Evolutionary conservation across 768 basidiomycete species (phyloP).

Genomic region (Boletus sensibilis): DNA sequence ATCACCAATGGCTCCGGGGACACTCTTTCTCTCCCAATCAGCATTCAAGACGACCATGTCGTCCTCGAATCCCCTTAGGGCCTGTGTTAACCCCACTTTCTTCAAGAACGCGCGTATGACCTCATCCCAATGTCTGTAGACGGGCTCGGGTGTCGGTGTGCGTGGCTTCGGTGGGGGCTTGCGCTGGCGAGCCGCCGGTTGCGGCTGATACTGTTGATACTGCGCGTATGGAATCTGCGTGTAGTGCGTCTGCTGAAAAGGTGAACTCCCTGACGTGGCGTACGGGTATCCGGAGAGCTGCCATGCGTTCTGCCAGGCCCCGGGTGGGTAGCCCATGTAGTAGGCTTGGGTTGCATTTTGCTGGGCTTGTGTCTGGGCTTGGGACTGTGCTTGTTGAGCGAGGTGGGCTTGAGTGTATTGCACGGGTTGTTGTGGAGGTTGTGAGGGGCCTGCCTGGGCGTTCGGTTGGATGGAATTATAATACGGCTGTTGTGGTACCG

Average conservation of each 20-base stretch:
- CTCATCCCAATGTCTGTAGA: slow-evolving; percentile 61
- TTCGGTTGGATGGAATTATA: slow-evolving; percentile 14
- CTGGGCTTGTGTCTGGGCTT: slow-evolving; percentile 20
- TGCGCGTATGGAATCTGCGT: slow-evolving; percentile 35
- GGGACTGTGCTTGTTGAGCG: slow-evolving; percentile 20
- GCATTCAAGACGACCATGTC: slow-evolving; percentile 71
- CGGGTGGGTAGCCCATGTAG: slow-evolving; percentile 35
- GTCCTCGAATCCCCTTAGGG: slow-evolving; percentile 60
- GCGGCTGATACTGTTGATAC: slow-evolving; percentile 34
- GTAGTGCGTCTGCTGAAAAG: slow-evolving; percentile 36
- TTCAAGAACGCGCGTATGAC: slow-evolving; percentile 53
- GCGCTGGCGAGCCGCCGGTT: slow-evolving; percentile 28
- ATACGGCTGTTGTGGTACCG: slow-evolving; percentile 8
- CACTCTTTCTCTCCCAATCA: slow-evolving; percentile 58
- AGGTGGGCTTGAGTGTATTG: slow-evolving; percentile 24
- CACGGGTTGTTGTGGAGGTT: slow-evolving; percentile 14
- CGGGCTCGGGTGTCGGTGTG: slow-evolving; percentile 41
- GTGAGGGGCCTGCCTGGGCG: slow-evolving; percentile 16
- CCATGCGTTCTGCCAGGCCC: slow-evolving; percentile 35
- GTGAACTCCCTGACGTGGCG: slow-evolving; percentile 27
- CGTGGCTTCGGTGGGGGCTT: slow-evolving; percentile 29
- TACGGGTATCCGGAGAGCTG: slow-evolving; percentile 35
- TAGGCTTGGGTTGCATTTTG: slow-evolving; percentile 32
- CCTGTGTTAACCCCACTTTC: slow-evolving; percentile 55
- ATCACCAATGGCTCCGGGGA: slow-evolving; percentile 54